Percentiles rank a stretch among this genome's conserved stretches.
Evolutionary conservation across 768 basidiomycete genomes (phyloP).

Genomic region (Lepiota venenata): DNA sequence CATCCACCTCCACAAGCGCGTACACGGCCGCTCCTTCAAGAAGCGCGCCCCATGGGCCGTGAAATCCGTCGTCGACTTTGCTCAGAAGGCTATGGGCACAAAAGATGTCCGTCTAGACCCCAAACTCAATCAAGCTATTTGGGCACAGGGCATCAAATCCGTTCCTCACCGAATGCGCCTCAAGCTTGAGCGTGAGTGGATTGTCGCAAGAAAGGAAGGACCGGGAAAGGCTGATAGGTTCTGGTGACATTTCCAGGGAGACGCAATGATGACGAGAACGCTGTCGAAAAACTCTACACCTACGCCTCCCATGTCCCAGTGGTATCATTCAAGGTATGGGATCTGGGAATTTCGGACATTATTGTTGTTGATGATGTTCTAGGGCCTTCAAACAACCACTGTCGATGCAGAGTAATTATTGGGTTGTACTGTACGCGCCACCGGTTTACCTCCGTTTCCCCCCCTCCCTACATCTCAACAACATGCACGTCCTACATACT

Average conservation of each 20-base stretch:
- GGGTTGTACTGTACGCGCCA: background rate
- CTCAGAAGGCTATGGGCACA: constrained; percentile 95
- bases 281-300: constrained; percentile 96
- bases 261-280: constrained; percentile 98
- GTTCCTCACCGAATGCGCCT: constrained; percentile 92
- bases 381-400: constrained; percentile 84
- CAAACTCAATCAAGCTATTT: constrained; percentile 93
- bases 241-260: constrained; percentile 54
- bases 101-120: constrained; percentile 92
- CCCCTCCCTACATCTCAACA: background rate
- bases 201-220: background rate
- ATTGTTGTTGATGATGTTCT: constrained; percentile 12
- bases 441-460: background rate
- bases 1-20: constrained; percentile 94
- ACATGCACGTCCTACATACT: constrained; percentile 3
- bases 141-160: constrained; percentile 91
- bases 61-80: constrained; percentile 91
- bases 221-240: background rate
- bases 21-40: constrained; percentile 93
- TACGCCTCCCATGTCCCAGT: constrained; percentile 84
- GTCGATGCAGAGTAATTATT: constrained; percentile 71
- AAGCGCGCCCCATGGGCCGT: constrained; percentile 96
- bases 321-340: constrained; percentile 72
- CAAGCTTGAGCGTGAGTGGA: constrained; percentile 77
- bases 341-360: background rate